Conservation (phyloP, 169 alveolate species). For the Toxoplasma gondii region DNA sequence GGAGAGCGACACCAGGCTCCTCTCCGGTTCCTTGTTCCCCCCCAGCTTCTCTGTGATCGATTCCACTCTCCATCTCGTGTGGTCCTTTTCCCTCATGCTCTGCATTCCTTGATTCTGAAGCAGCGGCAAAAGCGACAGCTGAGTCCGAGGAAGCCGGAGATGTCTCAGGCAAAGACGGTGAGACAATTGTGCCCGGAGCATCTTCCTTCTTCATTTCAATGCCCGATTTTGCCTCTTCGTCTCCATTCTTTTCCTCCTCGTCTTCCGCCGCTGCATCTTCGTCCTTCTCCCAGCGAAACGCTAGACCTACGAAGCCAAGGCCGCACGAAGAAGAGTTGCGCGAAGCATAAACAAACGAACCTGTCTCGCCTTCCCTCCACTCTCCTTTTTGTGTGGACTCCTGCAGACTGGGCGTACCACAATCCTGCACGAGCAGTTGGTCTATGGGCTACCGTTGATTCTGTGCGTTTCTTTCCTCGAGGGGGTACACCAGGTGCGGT, state of each 20-base stretch:
- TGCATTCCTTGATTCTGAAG: neutral
- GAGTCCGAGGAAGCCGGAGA: no score
- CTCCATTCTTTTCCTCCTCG: neutral
- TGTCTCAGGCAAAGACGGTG: neutral
- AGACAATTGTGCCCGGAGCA: neutral
- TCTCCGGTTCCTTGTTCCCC: neutral
- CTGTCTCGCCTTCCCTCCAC: no score
- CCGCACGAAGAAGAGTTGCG: neutral
- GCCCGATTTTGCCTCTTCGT: neutral
- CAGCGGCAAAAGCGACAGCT: neutral
- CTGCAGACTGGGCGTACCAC: no score
- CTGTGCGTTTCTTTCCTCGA: no score
- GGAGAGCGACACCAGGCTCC: neutral
- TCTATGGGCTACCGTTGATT: no score
- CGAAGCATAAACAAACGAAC: neutral
- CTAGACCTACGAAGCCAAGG: neutral
- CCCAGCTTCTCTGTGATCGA: neutral
- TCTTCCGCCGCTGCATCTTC: neutral
- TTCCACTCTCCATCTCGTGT: neutral
- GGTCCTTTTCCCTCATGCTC: neutral
- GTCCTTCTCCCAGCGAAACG: slow-evolving; percentile 3
- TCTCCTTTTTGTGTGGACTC: no score
- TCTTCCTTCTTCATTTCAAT: neutral
- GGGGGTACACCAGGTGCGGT: no score
- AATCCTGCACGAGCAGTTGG: no score